Evolutionary conservation across 805 yeast genomes (phyloP).

Genomic region (Cyberlindnera mrakii): DNA sequence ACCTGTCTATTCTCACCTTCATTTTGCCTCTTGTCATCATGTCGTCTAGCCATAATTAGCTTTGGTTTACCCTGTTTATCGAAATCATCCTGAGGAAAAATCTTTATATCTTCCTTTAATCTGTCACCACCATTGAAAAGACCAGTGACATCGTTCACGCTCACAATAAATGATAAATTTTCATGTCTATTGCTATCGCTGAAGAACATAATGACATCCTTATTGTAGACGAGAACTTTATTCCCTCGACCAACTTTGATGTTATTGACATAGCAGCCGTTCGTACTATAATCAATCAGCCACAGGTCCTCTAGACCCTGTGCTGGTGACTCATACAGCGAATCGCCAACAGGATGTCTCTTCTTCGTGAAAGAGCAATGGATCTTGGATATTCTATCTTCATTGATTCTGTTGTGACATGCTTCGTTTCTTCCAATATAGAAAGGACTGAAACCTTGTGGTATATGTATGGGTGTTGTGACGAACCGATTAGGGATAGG

Average conservation of each 20-base stretch:
- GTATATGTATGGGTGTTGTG: conserved; percentile 45
- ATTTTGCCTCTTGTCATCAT: conserved; percentile 5
- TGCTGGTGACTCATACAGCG: conserved; percentile 65
- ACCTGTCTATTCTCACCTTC: conserved; percentile 12
- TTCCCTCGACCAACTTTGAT: conserved; percentile 52
- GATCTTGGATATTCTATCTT: conserved; percentile 73
- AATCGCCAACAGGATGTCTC: conserved; percentile 53
- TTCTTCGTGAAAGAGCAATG: conserved; percentile 69
- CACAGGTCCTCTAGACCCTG: conserved; percentile 70
- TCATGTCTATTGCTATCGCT: conserved; percentile 50
- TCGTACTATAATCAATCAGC: conserved; percentile 75
- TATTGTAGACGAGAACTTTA: conserved; percentile 54
- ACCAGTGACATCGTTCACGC: conserved; percentile 57
- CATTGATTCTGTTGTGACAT: conserved; percentile 57
- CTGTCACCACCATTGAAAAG: conserved; percentile 45
- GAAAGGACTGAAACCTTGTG: conserved; percentile 61
- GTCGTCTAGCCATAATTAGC: not conserved
- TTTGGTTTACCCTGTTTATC: conserved; percentile 9
- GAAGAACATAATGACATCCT: conserved; percentile 63
- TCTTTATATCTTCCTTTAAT: not conserved
- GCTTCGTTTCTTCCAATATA: conserved; percentile 68
- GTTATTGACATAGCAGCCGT: conserved; percentile 69
- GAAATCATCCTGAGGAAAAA: conserved; percentile 11
- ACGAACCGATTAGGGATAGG: conserved; percentile 44
- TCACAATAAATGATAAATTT: conserved; percentile 46